Percentiles rank a stretch among this genome's conserved stretches.
Evolutionary conservation across 192 early-diverging fungal species (phyloP).

Genomic region (Backusella australiensis): DNA sequence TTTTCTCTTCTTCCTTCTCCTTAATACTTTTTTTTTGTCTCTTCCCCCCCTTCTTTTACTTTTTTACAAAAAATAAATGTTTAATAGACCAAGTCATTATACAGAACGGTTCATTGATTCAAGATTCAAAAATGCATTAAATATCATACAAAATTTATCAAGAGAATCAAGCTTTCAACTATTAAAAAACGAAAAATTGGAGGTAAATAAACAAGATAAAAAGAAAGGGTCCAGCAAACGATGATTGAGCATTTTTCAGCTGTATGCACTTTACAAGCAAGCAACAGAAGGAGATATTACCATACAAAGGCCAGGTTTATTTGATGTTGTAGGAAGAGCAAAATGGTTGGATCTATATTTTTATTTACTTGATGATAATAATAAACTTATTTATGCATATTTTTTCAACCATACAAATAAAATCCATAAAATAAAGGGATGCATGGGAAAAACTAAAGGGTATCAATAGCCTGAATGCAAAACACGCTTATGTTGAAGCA

Average conservation of each 20-base stretch:
- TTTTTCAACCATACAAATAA: neutral
- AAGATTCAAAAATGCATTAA: slow-evolving; percentile 32
- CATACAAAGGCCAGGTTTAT: slow-evolving; percentile 43
- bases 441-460: slow-evolving; percentile 40
- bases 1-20: neutral
- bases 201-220: slow-evolving; percentile 11
- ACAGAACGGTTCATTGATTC: slow-evolving; percentile 1
- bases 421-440: slow-evolving; percentile 24
- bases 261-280: slow-evolving; percentile 53
- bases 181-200: slow-evolving; percentile 27
- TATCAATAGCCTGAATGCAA: slow-evolving; percentile 39
- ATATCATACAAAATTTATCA: slow-evolving; percentile 31
- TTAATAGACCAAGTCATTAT: slow-evolving; percentile 9
- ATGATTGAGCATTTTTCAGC: slow-evolving; percentile 13
- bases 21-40: neutral
- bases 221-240: neutral
- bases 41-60: neutral
- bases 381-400: neutral
- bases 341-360: slow-evolving; percentile 32
- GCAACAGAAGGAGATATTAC: slow-evolving; percentile 37
- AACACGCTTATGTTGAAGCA: slow-evolving; percentile 36
- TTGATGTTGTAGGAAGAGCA: slow-evolving; percentile 44
- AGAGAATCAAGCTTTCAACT: neutral
- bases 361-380: neutral
- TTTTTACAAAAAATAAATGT: neutral